Evolutionary conservation across 2,329 filamentous ascomycete genomes (phyloP).

Genomic region (Trichoderma endophyticum): DNA sequence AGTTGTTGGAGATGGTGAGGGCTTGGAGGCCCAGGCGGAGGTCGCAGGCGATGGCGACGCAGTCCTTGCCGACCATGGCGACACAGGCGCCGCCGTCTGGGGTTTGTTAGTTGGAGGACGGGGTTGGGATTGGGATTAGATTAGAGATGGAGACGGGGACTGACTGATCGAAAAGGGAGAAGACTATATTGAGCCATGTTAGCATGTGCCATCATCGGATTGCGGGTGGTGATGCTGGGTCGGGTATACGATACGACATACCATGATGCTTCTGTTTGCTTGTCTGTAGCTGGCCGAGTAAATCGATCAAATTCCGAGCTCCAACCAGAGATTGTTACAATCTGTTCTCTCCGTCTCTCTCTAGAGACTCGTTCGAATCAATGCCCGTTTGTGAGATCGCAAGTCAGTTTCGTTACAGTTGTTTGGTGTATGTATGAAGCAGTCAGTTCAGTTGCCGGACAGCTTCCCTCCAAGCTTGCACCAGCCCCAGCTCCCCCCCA

Average conservation of each 20-base stretch:
- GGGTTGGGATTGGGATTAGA: neutral
- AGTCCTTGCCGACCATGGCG: conserved; percentile 99
- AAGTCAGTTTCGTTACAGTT: neutral
- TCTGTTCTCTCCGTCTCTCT: neutral
- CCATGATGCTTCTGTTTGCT: conserved; percentile 27
- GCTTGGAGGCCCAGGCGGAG: conserved; percentile 95
- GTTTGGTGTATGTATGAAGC: neutral
- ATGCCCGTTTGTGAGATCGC: neutral
- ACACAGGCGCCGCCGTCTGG: conserved; percentile 84
- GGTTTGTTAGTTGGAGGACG: neutral
- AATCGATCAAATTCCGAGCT: neutral
- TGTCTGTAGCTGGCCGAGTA: neutral
- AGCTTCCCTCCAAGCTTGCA: conserved; percentile 7
- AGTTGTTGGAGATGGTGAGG: conserved; percentile 98
- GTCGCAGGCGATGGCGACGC: conserved; percentile 98
- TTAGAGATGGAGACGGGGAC: conserved; percentile 28
- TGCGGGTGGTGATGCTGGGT: neutral
- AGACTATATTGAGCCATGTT: conserved; percentile 50
- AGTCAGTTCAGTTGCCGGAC: neutral
- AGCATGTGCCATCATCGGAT: conserved; percentile 22
- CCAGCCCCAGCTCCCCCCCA: neutral
- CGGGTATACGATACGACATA: conserved; percentile 19
- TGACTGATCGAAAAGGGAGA: conserved; percentile 95
- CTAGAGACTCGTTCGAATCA: neutral
- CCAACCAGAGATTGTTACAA: neutral